Conservation (phyloP, 2,329 filamentous ascomycete genomes). For the Diaporthe capsici region DNA sequence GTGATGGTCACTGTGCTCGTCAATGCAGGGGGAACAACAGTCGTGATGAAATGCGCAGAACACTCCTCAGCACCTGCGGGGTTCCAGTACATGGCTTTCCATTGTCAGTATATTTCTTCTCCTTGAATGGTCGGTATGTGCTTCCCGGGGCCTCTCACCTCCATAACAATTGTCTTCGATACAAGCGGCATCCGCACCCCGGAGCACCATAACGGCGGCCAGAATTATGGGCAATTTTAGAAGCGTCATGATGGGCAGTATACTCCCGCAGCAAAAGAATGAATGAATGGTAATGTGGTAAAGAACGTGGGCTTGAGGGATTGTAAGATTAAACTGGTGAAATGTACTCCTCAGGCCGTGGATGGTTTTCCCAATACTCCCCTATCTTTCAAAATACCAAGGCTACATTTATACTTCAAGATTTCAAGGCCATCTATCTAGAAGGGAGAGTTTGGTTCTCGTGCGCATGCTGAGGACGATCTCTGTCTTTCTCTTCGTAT, state of each 20-base stretch:
- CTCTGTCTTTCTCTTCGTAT: not conserved
- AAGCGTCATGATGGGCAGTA: not conserved
- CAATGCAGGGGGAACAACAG: not conserved
- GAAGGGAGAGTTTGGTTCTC: not conserved
- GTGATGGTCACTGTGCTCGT: constrained; percentile 9
- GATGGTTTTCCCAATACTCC: not conserved
- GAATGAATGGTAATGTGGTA: not conserved
- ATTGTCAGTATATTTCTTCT: not conserved
- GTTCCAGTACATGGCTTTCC: not conserved
- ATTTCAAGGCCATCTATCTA: not conserved
- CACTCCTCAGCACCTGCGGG: constrained; percentile 13
- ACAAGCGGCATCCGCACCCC: not conserved
- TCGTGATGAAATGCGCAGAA: not conserved
- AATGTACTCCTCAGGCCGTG: not conserved
- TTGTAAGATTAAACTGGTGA: not conserved
- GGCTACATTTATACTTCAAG: not conserved
- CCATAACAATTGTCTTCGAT: constrained; percentile 13
- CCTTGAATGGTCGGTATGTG: too few relatives aligned
- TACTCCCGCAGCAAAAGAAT: not conserved
- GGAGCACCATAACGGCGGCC: not conserved
- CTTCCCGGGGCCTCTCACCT: not conserved
- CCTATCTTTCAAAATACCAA: too few relatives aligned
- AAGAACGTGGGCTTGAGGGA: not conserved
- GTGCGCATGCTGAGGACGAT: not conserved
- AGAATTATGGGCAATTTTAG: not conserved